Evolutionary conservation across 495 filamentous ascomycete genomes (phyloP), one percentile per base, ranked within the genome.

Genomic region (Neurospora tetrasperma): DNA sequence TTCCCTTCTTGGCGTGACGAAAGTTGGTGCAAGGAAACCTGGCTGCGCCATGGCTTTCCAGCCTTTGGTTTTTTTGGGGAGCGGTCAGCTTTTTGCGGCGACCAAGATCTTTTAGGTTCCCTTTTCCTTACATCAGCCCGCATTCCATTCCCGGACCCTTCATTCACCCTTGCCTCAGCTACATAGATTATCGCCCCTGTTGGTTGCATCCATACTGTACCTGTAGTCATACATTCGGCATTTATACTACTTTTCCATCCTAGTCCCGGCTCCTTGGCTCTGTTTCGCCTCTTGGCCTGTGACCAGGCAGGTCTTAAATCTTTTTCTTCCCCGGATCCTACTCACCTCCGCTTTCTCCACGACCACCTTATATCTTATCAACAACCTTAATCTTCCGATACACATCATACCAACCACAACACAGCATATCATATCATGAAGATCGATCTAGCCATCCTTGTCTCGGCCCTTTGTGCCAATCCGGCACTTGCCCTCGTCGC

Each of bases 381-480:
- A 66, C 27, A 66, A 66, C 12, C 54, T 27, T 66, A 66, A 35
- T 66, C 35, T 16, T 66, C 54, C 54, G 27, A 35, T 35, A 35
- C 54, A 62, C 27, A 35, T 9, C 27, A 35, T 27, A 62, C 27
- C 54, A 35, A 62, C 54, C 54, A 62, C 48, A 35, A 16, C 54
- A 66, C 54, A 66, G 14, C 27, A 66, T 7, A 66, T 40, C 44
- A 69, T 31, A 68, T 35, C 54, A 40, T 38, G 59, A 42, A 69
- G 71, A 31, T 54, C 35, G 20, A 44, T 38, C 42, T 73, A 12
- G 20, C 38, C 18, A 68, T 46, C n/a, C 69, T 73, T 73, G 42
- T 73, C 70, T 71, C 44, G 70, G 42, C 70, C 41, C 42, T 71
- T 42, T 31, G 39, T 38, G 35, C 10, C 70, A 71, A 71, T 71